Evolutionary conservation across 163 green algal genomes (phyloP).

Genomic region (Trebouxiophyceae sp.): DNA sequence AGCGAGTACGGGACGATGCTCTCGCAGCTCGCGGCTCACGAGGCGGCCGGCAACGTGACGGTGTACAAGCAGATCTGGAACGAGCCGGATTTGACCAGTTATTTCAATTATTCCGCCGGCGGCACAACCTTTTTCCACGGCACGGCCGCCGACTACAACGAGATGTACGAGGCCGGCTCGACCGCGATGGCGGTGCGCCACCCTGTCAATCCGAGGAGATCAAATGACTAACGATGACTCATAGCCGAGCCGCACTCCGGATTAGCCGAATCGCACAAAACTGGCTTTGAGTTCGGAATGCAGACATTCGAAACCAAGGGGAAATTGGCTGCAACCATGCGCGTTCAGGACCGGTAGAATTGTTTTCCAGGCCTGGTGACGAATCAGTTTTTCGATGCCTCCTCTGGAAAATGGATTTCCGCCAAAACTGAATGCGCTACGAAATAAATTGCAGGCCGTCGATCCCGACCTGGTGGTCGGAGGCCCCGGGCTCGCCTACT

Average conservation of each 20-base stretch:
- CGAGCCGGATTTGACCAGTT: neutral
- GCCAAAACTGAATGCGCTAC: too few relatives aligned
- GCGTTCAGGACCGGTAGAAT: too few relatives aligned
- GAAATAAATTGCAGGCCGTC: neutral
- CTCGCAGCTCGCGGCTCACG: neutral
- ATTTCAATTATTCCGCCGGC: neutral
- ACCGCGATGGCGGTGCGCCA: neutral
- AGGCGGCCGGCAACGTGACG: neutral
- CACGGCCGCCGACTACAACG: neutral
- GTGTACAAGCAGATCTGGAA: conserved; percentile 1
- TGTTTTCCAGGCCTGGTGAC: too few relatives aligned
- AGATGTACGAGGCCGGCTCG: neutral
- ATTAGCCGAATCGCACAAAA: too few relatives aligned
- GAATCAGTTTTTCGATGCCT: too few relatives aligned
- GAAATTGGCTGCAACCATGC: too few relatives aligned
- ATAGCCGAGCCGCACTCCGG: too few relatives aligned
- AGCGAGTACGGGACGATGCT: neutral
- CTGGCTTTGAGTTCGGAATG: too few relatives aligned
- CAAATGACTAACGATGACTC: too few relatives aligned
- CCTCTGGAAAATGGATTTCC: too few relatives aligned
- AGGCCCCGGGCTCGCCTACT: neutral
- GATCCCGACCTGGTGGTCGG: neutral
- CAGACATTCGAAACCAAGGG: too few relatives aligned
- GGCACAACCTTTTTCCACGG: neutral
- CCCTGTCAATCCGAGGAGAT: too few relatives aligned